Evolutionary conservation across 768 basidiomycete species (phyloP), one percentile per base, ranked within the genome.

Genomic region (Trametes villosa): DNA sequence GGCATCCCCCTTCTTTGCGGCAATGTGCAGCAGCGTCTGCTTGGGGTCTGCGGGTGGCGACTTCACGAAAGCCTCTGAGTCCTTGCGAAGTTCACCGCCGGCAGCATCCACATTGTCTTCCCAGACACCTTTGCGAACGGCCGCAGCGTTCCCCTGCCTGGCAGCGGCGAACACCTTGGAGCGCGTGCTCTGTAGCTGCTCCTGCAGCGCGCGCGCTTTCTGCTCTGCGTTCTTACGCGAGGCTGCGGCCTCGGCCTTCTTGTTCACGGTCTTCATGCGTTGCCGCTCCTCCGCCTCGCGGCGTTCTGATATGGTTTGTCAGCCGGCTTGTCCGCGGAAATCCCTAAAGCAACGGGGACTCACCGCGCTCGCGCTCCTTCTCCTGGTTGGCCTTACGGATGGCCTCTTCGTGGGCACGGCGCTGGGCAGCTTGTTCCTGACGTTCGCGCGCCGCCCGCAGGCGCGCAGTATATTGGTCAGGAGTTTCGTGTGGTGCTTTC

Each of bases 11-110:
- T 78, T 75, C 55, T 70, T 74, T 2, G 82, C 78, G 51, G 83
- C 86, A 57, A 93, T 88, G 66, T 92, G 91, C 54, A 87, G 71
- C 12, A 93, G 75, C 38, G 89, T 89, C 73, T 92, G 86, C 63
- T 76, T 74, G n/a, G 77, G 78, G 72, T 91, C 88, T 58, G 77
- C 66, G 12, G 84, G 83, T 4, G 63, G 62, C 12, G 38, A 62
- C 60, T 78, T 72, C 46, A 84, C 78, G 65, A 85, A 85, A 52
- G 76, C 77, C 45, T 82, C 81, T 65, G 82, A 81, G 22, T 84
- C 85, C 53, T 71, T 65, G 67, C 83, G 85, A 54, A 87, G 73
- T 76, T 92, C 89, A 30, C 87, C 86, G 48, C 89, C 90, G 9
- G 84, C 78, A 40, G 88, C 85, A 71, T 91, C 88, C 57, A 92